phyloP scores from a whole-genome alignment of 805 yeast species.

The Ogataea nitratoaversa region DNA sequence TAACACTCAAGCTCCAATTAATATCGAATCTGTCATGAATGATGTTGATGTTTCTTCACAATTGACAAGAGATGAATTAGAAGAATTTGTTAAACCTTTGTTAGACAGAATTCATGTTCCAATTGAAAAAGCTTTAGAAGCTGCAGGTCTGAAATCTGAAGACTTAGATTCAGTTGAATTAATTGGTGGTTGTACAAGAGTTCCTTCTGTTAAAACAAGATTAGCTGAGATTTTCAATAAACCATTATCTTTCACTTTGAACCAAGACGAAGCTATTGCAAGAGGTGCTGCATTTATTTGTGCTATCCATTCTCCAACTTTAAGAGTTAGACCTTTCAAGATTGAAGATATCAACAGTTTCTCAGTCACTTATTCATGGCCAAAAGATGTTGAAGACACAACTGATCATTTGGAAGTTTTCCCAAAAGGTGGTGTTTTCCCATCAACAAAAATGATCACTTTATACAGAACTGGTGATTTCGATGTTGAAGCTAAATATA shows the following conservation, averaged over 20 bases:
- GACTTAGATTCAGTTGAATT: conserved; percentile 91
- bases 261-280: conserved; percentile 99
- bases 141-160: conserved; percentile 66
- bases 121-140: conserved; percentile 73
- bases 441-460: conserved; percentile 93
- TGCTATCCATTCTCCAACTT: conserved; percentile 98
- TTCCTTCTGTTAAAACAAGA: conserved; percentile 84
- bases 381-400: conserved; percentile 87
- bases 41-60: conserved; percentile 93
- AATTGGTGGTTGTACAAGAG: conserved; percentile 98
- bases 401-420: conserved; percentile 91
- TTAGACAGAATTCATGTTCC: conserved; percentile 74
- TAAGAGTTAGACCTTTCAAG: conserved; percentile 98
- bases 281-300: conserved; percentile 99
- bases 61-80: conserved; percentile 86
- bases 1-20: conserved; percentile 89
- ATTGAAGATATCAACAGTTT: conserved; percentile 90
- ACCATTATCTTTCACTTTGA: conserved; percentile 86
- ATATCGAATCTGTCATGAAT: conserved; percentile 93
- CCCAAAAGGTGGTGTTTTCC: conserved; percentile 90
- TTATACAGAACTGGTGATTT: conserved; percentile 89
- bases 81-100: conserved; percentile 80
- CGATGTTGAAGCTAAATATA: conserved; percentile 79
- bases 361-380: conserved; percentile 96
- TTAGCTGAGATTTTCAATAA: conserved; percentile 78